Evolutionary conservation across 2,329 filamentous ascomycete species (phyloP).

Genomic region (Fusarium tjaetaba): DNA sequence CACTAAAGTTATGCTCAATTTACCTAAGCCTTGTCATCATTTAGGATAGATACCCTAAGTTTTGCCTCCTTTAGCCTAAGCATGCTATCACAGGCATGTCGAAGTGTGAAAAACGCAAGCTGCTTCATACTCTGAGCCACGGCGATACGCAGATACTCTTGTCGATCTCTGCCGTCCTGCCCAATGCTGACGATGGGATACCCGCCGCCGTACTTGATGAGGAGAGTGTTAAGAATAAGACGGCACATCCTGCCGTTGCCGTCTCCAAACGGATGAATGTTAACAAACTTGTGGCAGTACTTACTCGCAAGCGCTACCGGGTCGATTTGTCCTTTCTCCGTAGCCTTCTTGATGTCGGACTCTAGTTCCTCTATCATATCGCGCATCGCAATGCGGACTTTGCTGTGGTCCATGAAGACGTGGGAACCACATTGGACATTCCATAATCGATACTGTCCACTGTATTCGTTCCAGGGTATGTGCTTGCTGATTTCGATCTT

Average conservation of each 20-base stretch:
- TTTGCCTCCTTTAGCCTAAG: background rate
- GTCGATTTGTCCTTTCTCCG: background rate
- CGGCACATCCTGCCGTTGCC: conserved; percentile 50
- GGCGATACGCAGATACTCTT: background rate
- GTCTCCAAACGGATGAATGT: conserved; percentile 50
- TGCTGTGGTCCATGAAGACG: background rate
- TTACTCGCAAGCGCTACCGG: conserved; percentile 30
- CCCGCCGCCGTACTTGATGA: conserved; percentile 37
- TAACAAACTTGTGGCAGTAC: conserved; percentile 46
- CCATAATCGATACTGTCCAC: conserved; percentile 39
- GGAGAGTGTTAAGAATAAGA: conserved; percentile 47
- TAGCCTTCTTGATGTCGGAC: background rate
- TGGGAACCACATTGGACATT: conserved; percentile 21
- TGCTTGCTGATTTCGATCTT: background rate
- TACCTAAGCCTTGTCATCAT: background rate
- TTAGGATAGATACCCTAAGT: background rate
- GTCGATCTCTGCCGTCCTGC: background rate
- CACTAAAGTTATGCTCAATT: background rate
- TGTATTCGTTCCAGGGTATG: conserved; percentile 18
- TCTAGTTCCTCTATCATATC: background rate
- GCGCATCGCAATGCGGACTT: background rate
- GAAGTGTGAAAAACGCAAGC: background rate
- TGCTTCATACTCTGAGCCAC: background rate
- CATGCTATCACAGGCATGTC: background rate
- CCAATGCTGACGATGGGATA: background rate